Evolutionary conservation across 129 eudicot species (phyloP).

Genomic region (Arctium lappa): DNA sequence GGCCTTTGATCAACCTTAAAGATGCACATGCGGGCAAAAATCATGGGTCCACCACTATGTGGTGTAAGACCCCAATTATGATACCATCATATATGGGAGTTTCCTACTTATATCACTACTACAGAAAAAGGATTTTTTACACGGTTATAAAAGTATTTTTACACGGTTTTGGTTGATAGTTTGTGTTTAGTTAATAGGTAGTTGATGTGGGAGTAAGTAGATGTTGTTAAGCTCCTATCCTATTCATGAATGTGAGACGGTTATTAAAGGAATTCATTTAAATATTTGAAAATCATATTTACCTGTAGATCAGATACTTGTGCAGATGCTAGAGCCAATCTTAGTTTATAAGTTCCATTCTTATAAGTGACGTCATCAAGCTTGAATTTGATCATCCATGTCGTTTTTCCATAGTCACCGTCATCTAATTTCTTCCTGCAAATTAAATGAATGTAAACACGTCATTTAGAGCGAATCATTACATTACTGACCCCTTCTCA

Average conservation of each 20-base stretch:
- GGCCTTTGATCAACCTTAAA: too few relatives aligned
- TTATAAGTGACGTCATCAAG: constrained; percentile 26
- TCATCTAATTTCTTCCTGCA: constrained; percentile 37
- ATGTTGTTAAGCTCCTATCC: background rate
- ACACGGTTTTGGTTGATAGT: too few relatives aligned
- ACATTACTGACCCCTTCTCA: too few relatives aligned
- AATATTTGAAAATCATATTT: background rate
- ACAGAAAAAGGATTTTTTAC: too few relatives aligned
- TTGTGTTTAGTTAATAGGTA: too few relatives aligned
- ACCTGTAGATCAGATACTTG: constrained; percentile 53
- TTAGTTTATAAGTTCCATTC: constrained; percentile 41
- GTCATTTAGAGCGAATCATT: background rate
- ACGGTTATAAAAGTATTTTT: too few relatives aligned
- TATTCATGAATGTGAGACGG: background rate
- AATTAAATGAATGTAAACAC: background rate
- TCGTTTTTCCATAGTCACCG: constrained; percentile 47
- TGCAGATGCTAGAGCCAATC: constrained; percentile 70
- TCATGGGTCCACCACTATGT: too few relatives aligned
- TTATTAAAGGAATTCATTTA: background rate
- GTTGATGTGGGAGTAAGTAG: background rate
- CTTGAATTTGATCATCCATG: constrained; percentile 68
- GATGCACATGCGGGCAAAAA: too few relatives aligned
- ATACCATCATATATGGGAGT: too few relatives aligned
- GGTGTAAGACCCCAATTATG: too few relatives aligned
- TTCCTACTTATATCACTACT: too few relatives aligned